Percentiles rank a stretch among this genome's conserved stretches.
Evolutionary conservation across 768 basidiomycete genomes (phyloP).

Genomic region (Udeniomyces megalosporus): DNA sequence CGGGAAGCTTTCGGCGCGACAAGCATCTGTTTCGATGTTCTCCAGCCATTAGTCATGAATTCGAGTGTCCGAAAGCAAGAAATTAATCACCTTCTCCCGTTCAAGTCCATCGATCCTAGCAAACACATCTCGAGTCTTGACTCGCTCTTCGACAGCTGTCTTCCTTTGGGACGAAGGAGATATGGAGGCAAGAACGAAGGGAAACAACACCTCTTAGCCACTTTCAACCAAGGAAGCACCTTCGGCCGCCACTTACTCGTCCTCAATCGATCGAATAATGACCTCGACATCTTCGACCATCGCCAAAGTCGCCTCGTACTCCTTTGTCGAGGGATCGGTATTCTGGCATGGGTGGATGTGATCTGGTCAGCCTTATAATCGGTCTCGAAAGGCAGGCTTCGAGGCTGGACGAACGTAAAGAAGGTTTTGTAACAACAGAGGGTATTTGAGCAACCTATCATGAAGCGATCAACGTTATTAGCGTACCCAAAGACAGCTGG

Average conservation of each 20-base stretch:
- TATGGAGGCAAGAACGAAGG: too few relatives aligned
- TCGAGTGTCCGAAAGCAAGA: too few relatives aligned
- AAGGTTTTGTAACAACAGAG: conserved; percentile 90
- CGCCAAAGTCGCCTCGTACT: conserved; percentile 78
- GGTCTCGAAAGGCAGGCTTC: neutral
- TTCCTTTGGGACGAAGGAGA: too few relatives aligned
- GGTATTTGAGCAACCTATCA: conserved; percentile 78
- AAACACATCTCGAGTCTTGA: conserved; percentile 85
- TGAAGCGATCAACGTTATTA: neutral
- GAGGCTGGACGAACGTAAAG: conserved; percentile 39
- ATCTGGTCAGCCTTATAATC: neutral
- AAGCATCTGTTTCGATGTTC: too few relatives aligned
- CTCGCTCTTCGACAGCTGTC: conserved; percentile 86
- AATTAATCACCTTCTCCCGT: conserved; percentile 78
- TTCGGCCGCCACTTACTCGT: conserved; percentile 37
- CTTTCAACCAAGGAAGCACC: too few relatives aligned
- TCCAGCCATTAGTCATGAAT: neutral
- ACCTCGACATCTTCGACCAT: conserved; percentile 96
- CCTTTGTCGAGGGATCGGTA: conserved; percentile 90
- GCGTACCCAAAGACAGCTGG: neutral
- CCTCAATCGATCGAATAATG: conserved; percentile 91
- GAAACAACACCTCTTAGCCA: too few relatives aligned
- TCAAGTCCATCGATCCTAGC: conserved; percentile 93
- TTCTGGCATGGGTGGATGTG: conserved; percentile 13
- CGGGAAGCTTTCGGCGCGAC: conserved; percentile 80